Base-by-base conservation (phyloP, 2,329 filamentous ascomycete species). In the Grosmannia serpens region DNA sequence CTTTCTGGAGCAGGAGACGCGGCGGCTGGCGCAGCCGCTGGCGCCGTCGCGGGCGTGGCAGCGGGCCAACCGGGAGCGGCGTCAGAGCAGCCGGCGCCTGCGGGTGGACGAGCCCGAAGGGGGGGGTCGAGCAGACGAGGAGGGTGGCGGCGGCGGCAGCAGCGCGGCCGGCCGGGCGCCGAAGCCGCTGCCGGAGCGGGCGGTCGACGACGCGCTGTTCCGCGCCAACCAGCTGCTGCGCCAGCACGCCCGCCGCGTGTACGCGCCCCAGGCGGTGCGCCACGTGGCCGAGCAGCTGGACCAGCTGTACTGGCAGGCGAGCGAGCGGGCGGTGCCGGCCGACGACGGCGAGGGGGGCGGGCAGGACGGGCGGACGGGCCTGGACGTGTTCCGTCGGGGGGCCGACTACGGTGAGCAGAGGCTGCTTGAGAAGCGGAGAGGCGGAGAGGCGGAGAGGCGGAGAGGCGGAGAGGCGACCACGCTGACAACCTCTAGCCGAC, bases 221-320 rank as follows among this genome's bases (percentile, higher is more conserved):
- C 77, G 76, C 47, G 73, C 88, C 15, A 87, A 88, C 67, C 79
- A 83, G 60, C 71, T 77, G 20, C 71, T 89, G 17, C 78, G 80
- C 63, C 83, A 86, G 64, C 87, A 90, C 68, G 78, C 78, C 33
- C 81, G 80, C 41, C 78, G 83, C 58, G 83, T 83, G 6, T 88
- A 88, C 68, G 79, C 83, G 20, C 79, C 84, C 0, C 84, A 87
- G 64, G 84, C 86, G n/a, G 82, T 79, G 56, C 79, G 86, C 41
- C 84, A 88, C 65, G 79, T 89, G 22, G 85, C 86, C 2, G 85
- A 88, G 73, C 86, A 90, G 72, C 83, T 90, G 49, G 84, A 88
- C 69, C 71, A 72, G 53, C 71, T 87, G 51, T 89, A 89, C 68
- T 78, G 78, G 69, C 71, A 74, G 49, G 71, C 73, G 1, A 77